Conservation (phyloP, 805 yeast species). For the Ogataea corticis region DNA sequence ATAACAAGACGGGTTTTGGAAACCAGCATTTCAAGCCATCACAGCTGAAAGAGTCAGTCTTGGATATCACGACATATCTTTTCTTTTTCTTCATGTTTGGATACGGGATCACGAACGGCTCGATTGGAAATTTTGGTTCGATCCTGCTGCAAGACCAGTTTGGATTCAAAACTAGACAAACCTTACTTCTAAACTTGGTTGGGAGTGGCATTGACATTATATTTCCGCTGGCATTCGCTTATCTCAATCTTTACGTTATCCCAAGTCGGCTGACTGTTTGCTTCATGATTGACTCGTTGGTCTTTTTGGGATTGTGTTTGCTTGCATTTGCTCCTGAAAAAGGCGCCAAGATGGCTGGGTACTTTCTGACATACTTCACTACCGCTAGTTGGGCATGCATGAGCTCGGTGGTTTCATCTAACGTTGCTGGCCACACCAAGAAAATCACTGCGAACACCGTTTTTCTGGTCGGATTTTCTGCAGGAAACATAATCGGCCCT, state of each 20-base stretch:
- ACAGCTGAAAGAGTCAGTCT: constrained; percentile 54
- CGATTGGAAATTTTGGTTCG: constrained; percentile 47
- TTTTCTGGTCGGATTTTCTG: constrained; percentile 49
- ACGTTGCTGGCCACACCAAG: constrained; percentile 59
- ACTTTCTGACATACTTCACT: constrained; percentile 21
- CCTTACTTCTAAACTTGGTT: constrained; percentile 36
- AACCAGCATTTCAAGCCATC: constrained; percentile 50
- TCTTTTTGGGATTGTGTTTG: constrained; percentile 33
- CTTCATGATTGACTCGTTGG: constrained; percentile 21
- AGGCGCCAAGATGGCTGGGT: constrained; percentile 28
- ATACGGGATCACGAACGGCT: constrained; percentile 55
- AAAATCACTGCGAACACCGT: constrained; percentile 48
- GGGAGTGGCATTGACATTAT: constrained; percentile 36
- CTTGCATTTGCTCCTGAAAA: constrained; percentile 33
- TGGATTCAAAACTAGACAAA: constrained; percentile 30
- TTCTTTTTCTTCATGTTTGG: constrained; percentile 45
- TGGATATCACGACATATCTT: constrained; percentile 51
- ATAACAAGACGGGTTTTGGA: constrained; percentile 62
- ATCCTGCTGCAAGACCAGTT: constrained; percentile 39
- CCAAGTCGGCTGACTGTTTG: constrained; percentile 28
- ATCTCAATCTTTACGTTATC: constrained; percentile 19
- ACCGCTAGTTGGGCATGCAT: constrained; percentile 29
- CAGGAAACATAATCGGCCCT: constrained; percentile 58
- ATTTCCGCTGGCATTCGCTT: constrained; percentile 35
- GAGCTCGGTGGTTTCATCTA: constrained; percentile 42